Conservation (phyloP, 1,139 yeast genomes). For the Protomyces macrosporus region DNA sequence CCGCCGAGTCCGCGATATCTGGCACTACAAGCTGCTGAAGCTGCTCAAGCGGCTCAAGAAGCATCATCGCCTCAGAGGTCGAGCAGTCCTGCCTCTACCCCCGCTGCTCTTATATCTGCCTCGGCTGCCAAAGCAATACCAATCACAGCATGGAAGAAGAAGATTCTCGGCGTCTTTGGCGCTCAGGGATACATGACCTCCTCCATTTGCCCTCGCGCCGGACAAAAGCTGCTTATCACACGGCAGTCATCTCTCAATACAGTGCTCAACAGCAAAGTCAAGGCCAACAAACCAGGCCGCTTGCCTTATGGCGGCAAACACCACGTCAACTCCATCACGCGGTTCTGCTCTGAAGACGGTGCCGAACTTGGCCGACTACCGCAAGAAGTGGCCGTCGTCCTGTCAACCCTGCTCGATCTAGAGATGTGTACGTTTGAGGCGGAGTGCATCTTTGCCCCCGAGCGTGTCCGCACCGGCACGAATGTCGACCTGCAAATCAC, state of each 20-base stretch:
- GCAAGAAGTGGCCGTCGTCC: constrained; percentile 62
- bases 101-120: background rate
- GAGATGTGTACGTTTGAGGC: constrained; percentile 54
- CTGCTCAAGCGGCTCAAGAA: background rate
- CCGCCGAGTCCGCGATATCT: background rate
- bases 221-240: constrained; percentile 44
- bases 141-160: constrained; percentile 34
- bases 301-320: constrained; percentile 15
- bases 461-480: constrained; percentile 66
- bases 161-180: constrained; percentile 64
- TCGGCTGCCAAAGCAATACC: background rate
- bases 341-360: constrained; percentile 37
- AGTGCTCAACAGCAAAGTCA: background rate
- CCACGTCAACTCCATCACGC: constrained; percentile 38
- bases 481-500: constrained; percentile 59
- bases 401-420: constrained; percentile 61
- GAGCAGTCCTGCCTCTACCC: constrained; percentile 1
- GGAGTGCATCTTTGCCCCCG: constrained; percentile 55
- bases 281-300: background rate
- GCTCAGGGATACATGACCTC: constrained; percentile 69
- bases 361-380: constrained; percentile 75
- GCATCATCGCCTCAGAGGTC: background rate
- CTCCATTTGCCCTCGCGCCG: constrained; percentile 60
- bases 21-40: background rate
- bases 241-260: constrained; percentile 39